phyloP scores from a whole-genome alignment of 371 early-diverging fungal species.

The Mycotypha africana region DNA sequence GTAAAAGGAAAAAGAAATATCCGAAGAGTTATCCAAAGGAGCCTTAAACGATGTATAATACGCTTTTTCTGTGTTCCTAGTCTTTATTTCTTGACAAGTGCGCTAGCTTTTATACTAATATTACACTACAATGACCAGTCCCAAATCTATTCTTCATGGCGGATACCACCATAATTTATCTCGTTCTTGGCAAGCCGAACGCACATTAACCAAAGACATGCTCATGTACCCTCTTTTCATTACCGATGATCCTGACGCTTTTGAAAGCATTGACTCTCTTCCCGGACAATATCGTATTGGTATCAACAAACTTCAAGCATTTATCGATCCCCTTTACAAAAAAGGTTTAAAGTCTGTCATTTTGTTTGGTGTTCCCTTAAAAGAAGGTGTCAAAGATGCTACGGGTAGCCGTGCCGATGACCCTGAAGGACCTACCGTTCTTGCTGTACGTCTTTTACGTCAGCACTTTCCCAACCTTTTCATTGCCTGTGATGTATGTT shows the following conservation, averaged over 20 bases:
- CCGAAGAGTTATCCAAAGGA: too few species aligned
- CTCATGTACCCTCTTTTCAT: slow-evolving; percentile 95
- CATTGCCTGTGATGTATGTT: slow-evolving; percentile 93
- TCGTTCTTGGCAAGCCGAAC: slow-evolving; percentile 79
- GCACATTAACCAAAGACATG: slow-evolving; percentile 60
- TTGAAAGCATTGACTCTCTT: slow-evolving; percentile 74
- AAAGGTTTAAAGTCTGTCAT: slow-evolving; percentile 87
- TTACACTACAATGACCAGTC: slow-evolving; percentile 15
- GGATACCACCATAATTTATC: slow-evolving; percentile 79
- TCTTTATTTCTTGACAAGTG: too few species aligned
- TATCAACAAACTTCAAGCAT: slow-evolving; percentile 66
- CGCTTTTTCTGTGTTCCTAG: neutral
- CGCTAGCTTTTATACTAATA: neutral
- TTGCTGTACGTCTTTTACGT: slow-evolving; percentile 75
- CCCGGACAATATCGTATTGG: slow-evolving; percentile 89
- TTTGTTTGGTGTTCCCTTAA: slow-evolving; percentile 92
- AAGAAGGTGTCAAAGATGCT: slow-evolving; percentile 68
- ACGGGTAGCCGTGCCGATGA: slow-evolving; percentile 81
- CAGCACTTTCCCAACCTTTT: slow-evolving; percentile 75
- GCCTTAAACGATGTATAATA: too few species aligned
- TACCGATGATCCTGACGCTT: slow-evolving; percentile 70
- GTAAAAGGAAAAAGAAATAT: too few species aligned
- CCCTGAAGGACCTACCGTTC: slow-evolving; percentile 83
- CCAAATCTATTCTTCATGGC: slow-evolving; percentile 75
- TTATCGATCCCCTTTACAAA: slow-evolving; percentile 77